These are phyloP conservation scores for Agrocybe praecox DNA, from an alignment of 768 basidiomycete genomes.

Conservation along the genomic window DNA sequence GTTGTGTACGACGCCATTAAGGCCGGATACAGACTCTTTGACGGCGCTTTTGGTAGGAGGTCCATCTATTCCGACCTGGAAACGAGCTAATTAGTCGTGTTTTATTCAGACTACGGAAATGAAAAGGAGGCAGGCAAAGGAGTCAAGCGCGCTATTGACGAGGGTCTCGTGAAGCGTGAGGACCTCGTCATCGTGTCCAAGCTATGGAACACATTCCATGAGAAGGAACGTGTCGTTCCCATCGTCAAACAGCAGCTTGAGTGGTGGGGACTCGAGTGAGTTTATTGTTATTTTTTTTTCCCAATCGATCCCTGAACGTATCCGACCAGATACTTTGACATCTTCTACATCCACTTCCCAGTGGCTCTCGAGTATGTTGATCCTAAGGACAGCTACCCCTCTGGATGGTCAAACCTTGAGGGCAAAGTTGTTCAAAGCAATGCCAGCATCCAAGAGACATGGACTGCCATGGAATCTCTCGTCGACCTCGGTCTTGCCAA, in stretches of 20 bases:
- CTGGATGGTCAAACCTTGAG: slow-evolving; percentile 81
- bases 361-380: slow-evolving; percentile 82
- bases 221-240: slow-evolving; percentile 65
- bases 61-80: neutral
- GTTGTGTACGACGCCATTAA: slow-evolving; percentile 88
- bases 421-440: slow-evolving; percentile 66
- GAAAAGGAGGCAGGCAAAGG: slow-evolving; percentile 87
- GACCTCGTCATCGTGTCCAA: slow-evolving; percentile 91
- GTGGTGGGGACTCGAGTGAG: slow-evolving; percentile 76
- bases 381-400: slow-evolving; percentile 73
- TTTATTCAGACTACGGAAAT: slow-evolving; percentile 72
- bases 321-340: slow-evolving; percentile 60
- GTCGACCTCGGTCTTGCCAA: slow-evolving; percentile 69
- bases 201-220: slow-evolving; percentile 92
- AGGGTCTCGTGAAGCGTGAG: slow-evolving; percentile 85
- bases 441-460: slow-evolving; percentile 81
- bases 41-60: slow-evolving; percentile 60
- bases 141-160: slow-evolving; percentile 72
- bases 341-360: slow-evolving; percentile 87
- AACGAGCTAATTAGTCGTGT: slow-evolving; percentile 4
- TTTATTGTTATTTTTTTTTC: neutral
- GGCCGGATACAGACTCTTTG: slow-evolving; percentile 83
- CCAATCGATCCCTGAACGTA: neutral
- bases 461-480: slow-evolving; percentile 80
- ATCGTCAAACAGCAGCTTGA: slow-evolving; percentile 54